Percentiles rank a stretch among this genome's conserved stretches.
Conservation (phyloP, 176 grass and related monocot species). For the bread wheat (Triticum aestivum) region DNA sequence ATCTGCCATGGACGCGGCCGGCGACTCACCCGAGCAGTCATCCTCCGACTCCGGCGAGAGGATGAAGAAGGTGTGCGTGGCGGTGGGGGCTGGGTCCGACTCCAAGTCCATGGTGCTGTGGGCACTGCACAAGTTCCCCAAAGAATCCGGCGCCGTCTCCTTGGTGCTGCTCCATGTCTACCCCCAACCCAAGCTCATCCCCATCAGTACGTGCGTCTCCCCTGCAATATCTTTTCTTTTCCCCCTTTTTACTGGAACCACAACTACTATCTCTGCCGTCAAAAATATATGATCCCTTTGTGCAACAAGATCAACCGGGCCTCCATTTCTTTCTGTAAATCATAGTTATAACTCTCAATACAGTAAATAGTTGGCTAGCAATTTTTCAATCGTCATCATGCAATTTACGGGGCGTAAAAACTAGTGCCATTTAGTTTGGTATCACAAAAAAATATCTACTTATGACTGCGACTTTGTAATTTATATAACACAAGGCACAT, state of each 20-base stretch:
- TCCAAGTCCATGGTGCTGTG: constrained; percentile 44
- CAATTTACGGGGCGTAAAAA: not conserved
- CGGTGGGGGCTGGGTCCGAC: constrained; percentile 12
- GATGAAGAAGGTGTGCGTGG: constrained; percentile 46
- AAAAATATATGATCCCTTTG: not conserved
- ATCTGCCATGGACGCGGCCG: not conserved
- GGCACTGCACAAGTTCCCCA: constrained; percentile 49
- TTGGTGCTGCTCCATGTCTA: constrained; percentile 59
- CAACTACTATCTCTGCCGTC: not conserved
- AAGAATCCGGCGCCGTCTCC: not conserved
- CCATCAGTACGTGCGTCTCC: constrained; percentile 27
- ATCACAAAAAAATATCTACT: not conserved
- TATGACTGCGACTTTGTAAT: not conserved
- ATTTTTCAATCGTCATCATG: not conserved
- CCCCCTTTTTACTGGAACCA: not conserved
- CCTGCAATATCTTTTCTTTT: not conserved
- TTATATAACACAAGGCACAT: not conserved
- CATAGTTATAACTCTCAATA: not conserved
- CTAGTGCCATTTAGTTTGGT: not conserved
- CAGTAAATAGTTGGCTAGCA: not conserved
- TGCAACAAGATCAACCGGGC: not conserved
- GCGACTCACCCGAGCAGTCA: constrained; percentile 10
- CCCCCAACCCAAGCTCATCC: constrained; percentile 34
- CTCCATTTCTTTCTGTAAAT: not conserved
- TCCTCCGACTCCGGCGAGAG: not conserved